These are phyloP conservation scores for Boletellus ananiceps DNA, from an alignment of 768 basidiomycete genomes.

Conservation along the genomic window DNA sequence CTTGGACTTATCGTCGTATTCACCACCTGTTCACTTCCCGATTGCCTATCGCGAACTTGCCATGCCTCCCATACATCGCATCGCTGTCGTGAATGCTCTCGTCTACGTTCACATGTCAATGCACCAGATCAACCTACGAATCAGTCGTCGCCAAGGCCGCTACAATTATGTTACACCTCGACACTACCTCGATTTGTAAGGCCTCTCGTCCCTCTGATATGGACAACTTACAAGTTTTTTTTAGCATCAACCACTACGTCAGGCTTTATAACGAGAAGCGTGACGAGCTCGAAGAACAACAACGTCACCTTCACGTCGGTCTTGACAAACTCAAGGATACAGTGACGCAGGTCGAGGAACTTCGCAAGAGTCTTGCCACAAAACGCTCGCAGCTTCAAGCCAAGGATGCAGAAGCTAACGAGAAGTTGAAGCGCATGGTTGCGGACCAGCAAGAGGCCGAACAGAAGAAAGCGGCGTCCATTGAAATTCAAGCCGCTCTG, in stretches of 20 bases:
- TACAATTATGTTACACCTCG: constrained; percentile 96
- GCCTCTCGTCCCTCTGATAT: constrained; percentile 14
- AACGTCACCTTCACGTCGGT: constrained; percentile 96
- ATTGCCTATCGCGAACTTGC: constrained; percentile 79
- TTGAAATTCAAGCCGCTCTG: constrained; percentile 91
- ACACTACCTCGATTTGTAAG: constrained; percentile 98
- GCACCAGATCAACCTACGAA: constrained; percentile 81
- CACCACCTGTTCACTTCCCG: constrained; percentile 79
- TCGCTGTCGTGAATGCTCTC: constrained; percentile 88
- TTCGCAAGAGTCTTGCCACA: constrained; percentile 89
- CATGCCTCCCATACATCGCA: constrained; percentile 85
- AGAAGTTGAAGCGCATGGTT: constrained; percentile 97
- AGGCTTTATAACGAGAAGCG: constrained; percentile 93
- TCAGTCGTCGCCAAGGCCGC: constrained; percentile 90
- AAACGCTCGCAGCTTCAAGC: constrained; percentile 90
- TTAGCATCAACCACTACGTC: constrained; percentile 95
- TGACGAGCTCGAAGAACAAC: constrained; percentile 96
- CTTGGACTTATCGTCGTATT: constrained; percentile 81
- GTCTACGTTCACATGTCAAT: constrained; percentile 89
- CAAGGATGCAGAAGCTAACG: constrained; percentile 94
- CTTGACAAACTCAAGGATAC: constrained; percentile 95
- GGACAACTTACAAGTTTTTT: constrained; percentile 7
- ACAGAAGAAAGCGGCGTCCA: constrained; percentile 94
- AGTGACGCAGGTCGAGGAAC: constrained; percentile 93
- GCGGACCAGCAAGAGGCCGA: constrained; percentile 98